Conservation (phyloP, 139 green algal species). For the Zygnema circumcarinatum region DNA sequence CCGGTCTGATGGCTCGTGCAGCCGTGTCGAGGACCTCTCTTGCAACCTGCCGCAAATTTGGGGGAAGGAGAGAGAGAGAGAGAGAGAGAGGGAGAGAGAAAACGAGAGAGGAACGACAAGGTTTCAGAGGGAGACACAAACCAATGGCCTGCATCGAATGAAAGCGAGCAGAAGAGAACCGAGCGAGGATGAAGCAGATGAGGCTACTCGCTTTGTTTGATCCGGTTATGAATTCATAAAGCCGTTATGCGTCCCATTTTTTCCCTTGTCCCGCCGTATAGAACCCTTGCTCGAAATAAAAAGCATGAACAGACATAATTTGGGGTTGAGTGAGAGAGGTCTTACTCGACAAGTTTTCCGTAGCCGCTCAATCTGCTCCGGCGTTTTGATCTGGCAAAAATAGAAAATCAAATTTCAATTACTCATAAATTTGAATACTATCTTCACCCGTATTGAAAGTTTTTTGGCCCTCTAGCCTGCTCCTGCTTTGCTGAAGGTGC, state of each 20-base stretch:
- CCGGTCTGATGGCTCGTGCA: constrained; percentile 73
- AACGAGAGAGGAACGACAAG: constrained; percentile 4
- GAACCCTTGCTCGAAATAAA: too few relatives aligned
- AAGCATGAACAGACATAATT: not conserved
- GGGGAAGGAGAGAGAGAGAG: not conserved
- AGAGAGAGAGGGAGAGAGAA: constrained; percentile 17
- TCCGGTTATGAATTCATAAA: too few relatives aligned
- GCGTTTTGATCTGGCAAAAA: constrained; percentile 63
- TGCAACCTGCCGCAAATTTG: constrained; percentile 57
- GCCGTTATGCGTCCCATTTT: too few relatives aligned
- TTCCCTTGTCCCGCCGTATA: too few relatives aligned
- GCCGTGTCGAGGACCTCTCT: constrained; percentile 84
- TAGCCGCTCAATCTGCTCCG: constrained; percentile 77
- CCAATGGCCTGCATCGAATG: not conserved
- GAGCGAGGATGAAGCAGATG: constrained; percentile 10
- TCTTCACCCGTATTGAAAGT: too few relatives aligned
- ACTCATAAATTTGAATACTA: too few relatives aligned
- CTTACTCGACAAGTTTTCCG: constrained; percentile 71
- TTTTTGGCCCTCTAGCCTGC: too few relatives aligned
- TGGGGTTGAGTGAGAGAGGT: not conserved
- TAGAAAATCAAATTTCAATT: constrained; percentile 7
- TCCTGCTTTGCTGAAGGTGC: too few relatives aligned
- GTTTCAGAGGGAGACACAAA: not conserved
- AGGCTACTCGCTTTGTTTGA: too few relatives aligned
- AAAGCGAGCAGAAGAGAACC: not conserved